Conservation (phyloP, 2,329 filamentous ascomycete genomes). For the Rachicladosporium sp. region DNA sequence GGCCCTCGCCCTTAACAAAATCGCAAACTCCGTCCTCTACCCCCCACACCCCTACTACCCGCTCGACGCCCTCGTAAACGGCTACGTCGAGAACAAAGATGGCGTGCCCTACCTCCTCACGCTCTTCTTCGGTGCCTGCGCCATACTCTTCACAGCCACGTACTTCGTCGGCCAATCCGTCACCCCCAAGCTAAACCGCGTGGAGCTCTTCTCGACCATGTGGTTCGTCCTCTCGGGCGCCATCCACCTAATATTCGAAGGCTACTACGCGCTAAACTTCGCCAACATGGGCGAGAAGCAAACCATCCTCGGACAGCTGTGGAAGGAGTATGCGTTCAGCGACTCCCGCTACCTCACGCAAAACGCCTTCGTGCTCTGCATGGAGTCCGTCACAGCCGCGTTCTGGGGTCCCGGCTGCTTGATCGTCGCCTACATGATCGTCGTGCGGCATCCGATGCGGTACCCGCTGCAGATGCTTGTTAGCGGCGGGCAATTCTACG, state of each 20-base stretch:
- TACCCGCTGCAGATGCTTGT: slow-evolving; percentile 49
- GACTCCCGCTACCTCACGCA: slow-evolving; percentile 78
- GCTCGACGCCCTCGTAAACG: slow-evolving; percentile 46
- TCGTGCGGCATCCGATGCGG: slow-evolving; percentile 42
- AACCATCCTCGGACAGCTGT: slow-evolving; percentile 69
- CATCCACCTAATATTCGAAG: slow-evolving; percentile 74
- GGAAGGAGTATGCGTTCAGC: slow-evolving; percentile 84
- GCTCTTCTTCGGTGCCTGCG: slow-evolving; percentile 46
- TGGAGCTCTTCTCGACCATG: slow-evolving; percentile 49
- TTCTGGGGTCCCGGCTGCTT: slow-evolving; percentile 52
- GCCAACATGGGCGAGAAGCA: slow-evolving; percentile 52
- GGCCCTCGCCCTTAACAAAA: neutral
- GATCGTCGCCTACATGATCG: slow-evolving; percentile 42
- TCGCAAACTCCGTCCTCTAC: slow-evolving; percentile 1
- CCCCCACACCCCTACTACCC: slow-evolving; percentile 56
- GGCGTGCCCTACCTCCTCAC: slow-evolving; percentile 46
- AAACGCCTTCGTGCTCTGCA: slow-evolving; percentile 73
- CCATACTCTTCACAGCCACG: slow-evolving; percentile 45
- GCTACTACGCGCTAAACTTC: slow-evolving; percentile 67
- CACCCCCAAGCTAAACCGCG: slow-evolving; percentile 39
- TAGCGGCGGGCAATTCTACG: slow-evolving; percentile 52
- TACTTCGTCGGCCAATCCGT: slow-evolving; percentile 40
- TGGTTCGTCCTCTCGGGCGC: slow-evolving; percentile 66
- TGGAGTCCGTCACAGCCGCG: slow-evolving; percentile 73
- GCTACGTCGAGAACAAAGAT: slow-evolving; percentile 55